These are phyloP conservation scores for Clonostachys rhizophaga DNA, from an alignment of 2,329 filamentous ascomycete species.

Conservation along the genomic window DNA sequence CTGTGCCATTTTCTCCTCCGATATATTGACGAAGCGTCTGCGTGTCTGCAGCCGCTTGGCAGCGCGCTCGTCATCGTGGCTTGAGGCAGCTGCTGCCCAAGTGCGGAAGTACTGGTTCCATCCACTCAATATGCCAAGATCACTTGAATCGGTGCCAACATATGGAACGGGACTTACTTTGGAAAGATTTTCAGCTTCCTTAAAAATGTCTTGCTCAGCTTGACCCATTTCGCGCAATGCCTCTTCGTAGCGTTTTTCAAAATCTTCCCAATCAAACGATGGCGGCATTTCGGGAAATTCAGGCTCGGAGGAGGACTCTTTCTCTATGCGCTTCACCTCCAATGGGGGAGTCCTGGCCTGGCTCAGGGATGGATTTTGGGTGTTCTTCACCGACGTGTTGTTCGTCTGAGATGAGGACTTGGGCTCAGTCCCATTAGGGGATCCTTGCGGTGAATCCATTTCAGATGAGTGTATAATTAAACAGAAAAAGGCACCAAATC, in stretches of 20 bases:
- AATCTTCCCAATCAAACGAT: constrained; percentile 72
- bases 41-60: constrained; percentile 78
- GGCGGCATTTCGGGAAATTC: constrained; percentile 47
- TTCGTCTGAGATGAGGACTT: neutral
- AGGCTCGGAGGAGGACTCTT: constrained; percentile 13
- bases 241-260: constrained; percentile 64
- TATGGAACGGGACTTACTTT: constrained; percentile 37
- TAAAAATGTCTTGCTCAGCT: constrained; percentile 60
- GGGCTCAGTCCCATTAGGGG: neutral
- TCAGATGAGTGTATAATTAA: too few relatives aligned
- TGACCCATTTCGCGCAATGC: constrained; percentile 59
- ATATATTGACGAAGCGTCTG: constrained; percentile 68
- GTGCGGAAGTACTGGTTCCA: constrained; percentile 64
- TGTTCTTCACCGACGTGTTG: neutral
- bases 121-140: too few relatives aligned
- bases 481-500: too few relatives aligned
- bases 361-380: neutral
- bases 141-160: neutral
- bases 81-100: constrained; percentile 71
- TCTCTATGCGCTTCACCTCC: neutral
- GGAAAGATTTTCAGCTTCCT: constrained; percentile 64
- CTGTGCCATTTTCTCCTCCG: constrained; percentile 65
- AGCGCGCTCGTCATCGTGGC: constrained; percentile 72
- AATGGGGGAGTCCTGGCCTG: neutral
- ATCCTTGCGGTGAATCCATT: too few relatives aligned